Evolutionary conservation across 495 filamentous ascomycete genomes (phyloP), one percentile per base, ranked within the genome.

Genomic region (Aspergillus ostianus): DNA sequence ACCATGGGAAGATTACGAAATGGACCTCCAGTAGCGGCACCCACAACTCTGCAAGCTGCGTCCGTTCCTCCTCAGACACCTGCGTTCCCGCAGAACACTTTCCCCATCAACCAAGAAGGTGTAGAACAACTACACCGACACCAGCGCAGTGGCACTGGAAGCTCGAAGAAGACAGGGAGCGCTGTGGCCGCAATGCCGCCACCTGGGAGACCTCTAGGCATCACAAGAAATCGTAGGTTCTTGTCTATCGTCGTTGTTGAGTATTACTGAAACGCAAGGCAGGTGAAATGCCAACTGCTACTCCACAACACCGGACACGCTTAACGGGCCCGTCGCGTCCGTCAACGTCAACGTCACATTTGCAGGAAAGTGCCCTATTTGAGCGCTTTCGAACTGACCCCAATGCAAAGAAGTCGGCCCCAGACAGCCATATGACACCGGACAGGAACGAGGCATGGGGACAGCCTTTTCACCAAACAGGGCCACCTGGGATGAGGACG

Each of bases 81-180:
- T 15, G 60, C 67, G 9, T 61, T 61, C 50, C 71, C 64, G 29
- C 62, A 57, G 21, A 64, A 64, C 46, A 26, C 55, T 0, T 76
- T 69, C 52, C 69, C 68, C 21, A 61, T 72, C 7, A 69, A 75
- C 47, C 63, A 62, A 19, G 70, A 73, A 12, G 79, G 76, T 6
- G 70, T 76, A 19, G 78, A 79, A 44, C 73, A 74, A 51, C 54
- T 76, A 9, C 77, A 82, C 58, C 70, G 77, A 26, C 71, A 80
- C 45, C 76, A 77, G 41, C 71, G 74, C 32, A 83, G 79, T 60
- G 78, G 77, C 20, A 83, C 76, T 15, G 81, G 79, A 10, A 79
- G 79, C 51, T 78, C 74, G 4, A 73, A 65, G 20, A 71, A 59
- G 8, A 66, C 57, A 30, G 60, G 45, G 45, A 54, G 52, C 13